These are phyloP conservation scores for Umbelopsis sp. DNA, from an alignment of 371 early-diverging fungal species.

Conservation along the genomic window DNA sequence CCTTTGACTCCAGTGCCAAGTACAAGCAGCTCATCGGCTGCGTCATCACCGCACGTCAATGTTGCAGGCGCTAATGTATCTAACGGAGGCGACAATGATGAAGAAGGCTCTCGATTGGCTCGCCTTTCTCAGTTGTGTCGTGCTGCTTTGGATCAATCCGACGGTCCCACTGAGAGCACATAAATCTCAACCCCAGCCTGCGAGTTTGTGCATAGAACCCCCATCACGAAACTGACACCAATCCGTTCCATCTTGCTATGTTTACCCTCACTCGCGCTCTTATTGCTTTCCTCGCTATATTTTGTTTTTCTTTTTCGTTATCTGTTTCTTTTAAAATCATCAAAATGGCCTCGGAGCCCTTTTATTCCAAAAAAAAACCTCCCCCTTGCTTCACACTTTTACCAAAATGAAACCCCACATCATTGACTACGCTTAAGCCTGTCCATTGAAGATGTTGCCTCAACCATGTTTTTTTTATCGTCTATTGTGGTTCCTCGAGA, in stretches of 20 bases:
- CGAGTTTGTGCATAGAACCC: no score
- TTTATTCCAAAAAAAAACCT: no score
- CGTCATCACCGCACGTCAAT: conserved; percentile 39
- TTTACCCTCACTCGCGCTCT: neutral
- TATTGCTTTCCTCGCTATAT: no score
- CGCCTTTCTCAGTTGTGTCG: conserved; percentile 49
- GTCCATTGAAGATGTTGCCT: no score
- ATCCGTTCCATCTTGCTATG: neutral
- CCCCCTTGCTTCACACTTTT: no score
- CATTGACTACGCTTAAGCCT: no score
- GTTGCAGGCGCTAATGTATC: conserved; percentile 18
- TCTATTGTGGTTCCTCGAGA: no score
- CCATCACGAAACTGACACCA: no score
- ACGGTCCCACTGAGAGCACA: conserved; percentile 5
- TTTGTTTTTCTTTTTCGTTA: no score
- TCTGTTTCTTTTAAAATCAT: neutral
- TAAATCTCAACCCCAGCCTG: neutral
- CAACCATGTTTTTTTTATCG: no score
- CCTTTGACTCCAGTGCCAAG: conserved; percentile 44
- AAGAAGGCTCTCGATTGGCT: conserved; percentile 38
- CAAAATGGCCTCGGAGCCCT: neutral
- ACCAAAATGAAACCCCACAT: no score
- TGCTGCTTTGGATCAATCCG: conserved; percentile 39
- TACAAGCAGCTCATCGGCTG: conserved; percentile 41
- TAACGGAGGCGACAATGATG: conserved; percentile 24